Evolutionary conservation across 106 monocot species (phyloP).

Genomic region (Posidonia australis): DNA sequence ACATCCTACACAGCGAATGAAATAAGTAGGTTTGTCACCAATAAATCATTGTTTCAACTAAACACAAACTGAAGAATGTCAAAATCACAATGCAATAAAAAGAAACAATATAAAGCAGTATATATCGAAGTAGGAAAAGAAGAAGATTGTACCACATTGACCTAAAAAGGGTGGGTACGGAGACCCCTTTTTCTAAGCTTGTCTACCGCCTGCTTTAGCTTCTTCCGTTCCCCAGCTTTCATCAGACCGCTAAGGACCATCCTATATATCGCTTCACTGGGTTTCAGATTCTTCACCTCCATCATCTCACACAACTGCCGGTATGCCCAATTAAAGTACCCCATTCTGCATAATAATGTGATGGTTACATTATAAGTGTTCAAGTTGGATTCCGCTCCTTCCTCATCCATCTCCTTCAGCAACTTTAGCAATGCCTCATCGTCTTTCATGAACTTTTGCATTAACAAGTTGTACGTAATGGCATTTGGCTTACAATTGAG

Average conservation of each 20-base stretch:
- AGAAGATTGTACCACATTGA: not conserved
- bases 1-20: too few relatives aligned
- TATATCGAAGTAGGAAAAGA: not conserved
- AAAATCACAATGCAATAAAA: too few relatives aligned
- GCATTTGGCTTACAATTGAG: conserved; percentile 43
- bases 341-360: conserved; percentile 58
- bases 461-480: conserved; percentile 67
- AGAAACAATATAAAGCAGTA: too few relatives aligned
- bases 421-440: conserved; percentile 67
- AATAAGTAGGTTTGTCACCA: too few relatives aligned
- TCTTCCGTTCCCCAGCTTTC: conserved; percentile 57
- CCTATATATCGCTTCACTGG: conserved; percentile 26
- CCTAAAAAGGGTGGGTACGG: conserved; percentile 14
- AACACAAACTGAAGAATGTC: too few relatives aligned
- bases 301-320: conserved; percentile 70
- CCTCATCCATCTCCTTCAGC: conserved; percentile 82
- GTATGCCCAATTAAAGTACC: conserved; percentile 60
- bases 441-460: conserved; percentile 61
- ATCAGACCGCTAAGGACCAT: conserved; percentile 41
- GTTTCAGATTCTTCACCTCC: conserved; percentile 61
- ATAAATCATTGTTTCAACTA: too few relatives aligned
- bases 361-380: conserved; percentile 64
- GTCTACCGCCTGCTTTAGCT: conserved; percentile 55
- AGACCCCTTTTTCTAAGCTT: conserved; percentile 61
- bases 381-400: conserved; percentile 70